Evolutionary conservation across 495 filamentous ascomycete genomes (phyloP), one percentile per base, ranked within the genome.

Genomic region (Geoglossum glabrum): DNA sequence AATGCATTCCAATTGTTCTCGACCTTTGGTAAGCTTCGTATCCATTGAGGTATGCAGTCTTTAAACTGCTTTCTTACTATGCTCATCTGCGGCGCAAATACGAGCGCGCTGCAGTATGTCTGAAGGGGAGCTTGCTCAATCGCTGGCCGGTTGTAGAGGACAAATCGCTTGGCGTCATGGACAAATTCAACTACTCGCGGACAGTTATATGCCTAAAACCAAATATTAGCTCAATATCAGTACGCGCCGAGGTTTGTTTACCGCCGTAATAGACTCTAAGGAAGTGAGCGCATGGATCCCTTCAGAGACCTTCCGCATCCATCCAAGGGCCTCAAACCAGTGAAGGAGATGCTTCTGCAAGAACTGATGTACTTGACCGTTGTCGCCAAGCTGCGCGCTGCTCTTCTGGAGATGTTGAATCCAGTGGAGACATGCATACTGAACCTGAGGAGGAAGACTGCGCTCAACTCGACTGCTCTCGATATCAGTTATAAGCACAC

Each of bases 351-450:
- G 54, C 3, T 4, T 19, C 54, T 36, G 23, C 54, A 56, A 11
- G 17, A 56, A 56, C 26, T 45, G 25, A 19, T 56, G 30, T 5
- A 45, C 54, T 56, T 56, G 7, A 8, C 38, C 30, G 54, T 45
- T 19, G 21, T 28, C 23, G 26, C 21, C 5, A 30, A 56, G 9
- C 31, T 38, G 26, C 6, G 21, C 13, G 25, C 64, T 59, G 55
- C 67, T 69, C 57, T 69, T 38, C 54, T 69, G 40, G 28, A 75
- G 30, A 66, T 81, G 73, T 57, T 71, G 47, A 43, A 72, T 64
- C 76, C 70, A 79, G 59, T 73, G 73, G n/a, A 63, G 65, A 64
- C 72, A 78, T 27, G 69, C 62, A 57, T 77, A 72, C 59, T 65
- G 62, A 21, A 71, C 33, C 46, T 67, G 65, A 28, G 64, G 15